phyloP scores from a whole-genome alignment of 257 asterid species.

The Verbena officinalis region DNA sequence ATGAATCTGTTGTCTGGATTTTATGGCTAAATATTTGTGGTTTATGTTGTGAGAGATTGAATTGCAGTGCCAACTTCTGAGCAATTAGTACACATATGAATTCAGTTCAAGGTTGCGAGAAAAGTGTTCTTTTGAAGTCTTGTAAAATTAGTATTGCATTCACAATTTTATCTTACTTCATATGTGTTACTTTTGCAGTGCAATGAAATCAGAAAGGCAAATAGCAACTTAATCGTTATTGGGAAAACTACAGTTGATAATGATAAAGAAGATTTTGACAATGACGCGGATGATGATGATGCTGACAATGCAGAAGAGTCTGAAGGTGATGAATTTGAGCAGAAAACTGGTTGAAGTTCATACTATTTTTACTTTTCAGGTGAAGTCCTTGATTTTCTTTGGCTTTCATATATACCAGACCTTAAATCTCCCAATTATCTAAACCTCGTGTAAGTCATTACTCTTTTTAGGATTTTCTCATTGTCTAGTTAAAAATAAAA shows the following conservation, averaged over 20 bases:
- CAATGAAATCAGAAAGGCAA: constrained; percentile 76
- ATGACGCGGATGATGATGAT: constrained; percentile 91
- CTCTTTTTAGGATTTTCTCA: too few relatives aligned
- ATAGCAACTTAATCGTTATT: constrained; percentile 59
- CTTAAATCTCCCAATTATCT: background rate
- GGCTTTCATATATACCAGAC: background rate
- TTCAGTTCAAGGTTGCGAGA: background rate
- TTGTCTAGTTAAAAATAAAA: too few relatives aligned
- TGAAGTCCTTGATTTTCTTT: background rate
- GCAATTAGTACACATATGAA: background rate
- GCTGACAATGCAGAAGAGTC: constrained; percentile 91
- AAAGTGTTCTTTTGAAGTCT: background rate
- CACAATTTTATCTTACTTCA: background rate
- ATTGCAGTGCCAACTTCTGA: background rate
- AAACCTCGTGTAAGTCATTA: background rate
- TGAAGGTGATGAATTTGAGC: constrained; percentile 95
- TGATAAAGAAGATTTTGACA: constrained; percentile 84
- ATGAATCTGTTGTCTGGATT: background rate
- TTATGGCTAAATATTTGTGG: background rate
- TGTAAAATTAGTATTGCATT: background rate
- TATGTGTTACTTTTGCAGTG: constrained; percentile 40
- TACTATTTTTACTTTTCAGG: background rate
- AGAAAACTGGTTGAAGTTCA: constrained; percentile 70
- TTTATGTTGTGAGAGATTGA: background rate
- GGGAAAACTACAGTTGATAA: constrained; percentile 73